Conservation (phyloP, 2,329 filamentous ascomycete genomes). For the Fusarium algeriense region DNA sequence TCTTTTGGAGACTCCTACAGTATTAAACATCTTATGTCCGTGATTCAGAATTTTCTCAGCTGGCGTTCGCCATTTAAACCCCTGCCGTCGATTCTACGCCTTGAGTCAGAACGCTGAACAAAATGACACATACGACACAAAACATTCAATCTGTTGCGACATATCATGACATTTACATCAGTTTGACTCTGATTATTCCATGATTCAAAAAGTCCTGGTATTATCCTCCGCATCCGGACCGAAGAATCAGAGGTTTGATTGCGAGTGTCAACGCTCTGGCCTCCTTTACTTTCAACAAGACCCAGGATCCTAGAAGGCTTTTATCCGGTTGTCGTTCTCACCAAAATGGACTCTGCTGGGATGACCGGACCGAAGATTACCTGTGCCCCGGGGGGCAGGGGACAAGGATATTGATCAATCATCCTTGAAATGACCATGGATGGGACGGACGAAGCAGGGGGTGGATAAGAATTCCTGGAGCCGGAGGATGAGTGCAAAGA, state of each 20-base stretch:
- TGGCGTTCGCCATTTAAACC: conserved; percentile 12
- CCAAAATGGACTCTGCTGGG: conserved; percentile 36
- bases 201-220: conserved; percentile 7
- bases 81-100: conserved; percentile 13
- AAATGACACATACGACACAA: conserved; percentile 4
- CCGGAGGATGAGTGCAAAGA: conserved; percentile 34
- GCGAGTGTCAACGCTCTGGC: conserved; percentile 40
- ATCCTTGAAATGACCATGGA: conserved; percentile 40
- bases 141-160: conserved; percentile 8
- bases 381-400: conserved; percentile 44
- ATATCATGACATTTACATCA: neutral
- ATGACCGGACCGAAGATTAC: conserved; percentile 44
- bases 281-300: conserved; percentile 16
- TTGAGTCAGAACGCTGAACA: conserved; percentile 14
- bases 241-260: conserved; percentile 40
- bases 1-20: conserved; percentile 16
- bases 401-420: conserved; percentile 26
- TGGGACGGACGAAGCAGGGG: conserved; percentile 35
- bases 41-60: conserved; percentile 22
- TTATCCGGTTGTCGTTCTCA: conserved; percentile 40
- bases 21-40: conserved; percentile 11
- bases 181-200: conserved; percentile 1
- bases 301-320: conserved; percentile 39
- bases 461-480: conserved; percentile 46
- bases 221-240: conserved; percentile 24